A percentile compares a stretch with the other conserved stretches of the same genome.
Evolutionary conservation across 495 filamentous ascomycete species (phyloP).

Genomic region (Acidomyces sp.): DNA sequence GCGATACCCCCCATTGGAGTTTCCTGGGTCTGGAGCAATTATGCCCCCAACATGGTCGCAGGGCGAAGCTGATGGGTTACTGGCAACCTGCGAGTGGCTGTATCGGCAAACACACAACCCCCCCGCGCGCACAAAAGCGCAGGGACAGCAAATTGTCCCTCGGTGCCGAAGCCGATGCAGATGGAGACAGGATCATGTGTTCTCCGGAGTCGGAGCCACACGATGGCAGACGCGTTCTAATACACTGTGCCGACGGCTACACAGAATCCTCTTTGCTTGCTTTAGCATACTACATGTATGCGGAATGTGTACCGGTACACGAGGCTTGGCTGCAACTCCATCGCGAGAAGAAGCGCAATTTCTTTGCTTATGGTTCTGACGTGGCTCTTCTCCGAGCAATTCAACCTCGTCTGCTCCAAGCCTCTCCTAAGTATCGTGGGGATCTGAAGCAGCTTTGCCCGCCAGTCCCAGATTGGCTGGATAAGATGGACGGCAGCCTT

Average conservation of each 20-base stretch:
- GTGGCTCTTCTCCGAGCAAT: slow-evolving; percentile 64
- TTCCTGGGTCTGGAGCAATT: slow-evolving; percentile 86
- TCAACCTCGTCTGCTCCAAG: slow-evolving; percentile 56
- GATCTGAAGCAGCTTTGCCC: slow-evolving; percentile 13
- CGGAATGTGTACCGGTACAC: slow-evolving; percentile 63
- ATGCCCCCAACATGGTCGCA: slow-evolving; percentile 67
- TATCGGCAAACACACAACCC: slow-evolving; percentile 51
- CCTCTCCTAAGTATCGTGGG: slow-evolving; percentile 25
- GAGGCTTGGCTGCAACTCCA: slow-evolving; percentile 82
- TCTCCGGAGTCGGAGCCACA: slow-evolving; percentile 24
- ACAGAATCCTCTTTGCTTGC: slow-evolving; percentile 82
- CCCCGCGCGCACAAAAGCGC: slow-evolving; percentile 32
- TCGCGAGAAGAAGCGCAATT: slow-evolving; percentile 68
- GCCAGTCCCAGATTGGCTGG: slow-evolving; percentile 63
- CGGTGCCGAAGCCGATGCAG: slow-evolving; percentile 32
- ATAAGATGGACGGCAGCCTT: slow-evolving; percentile 74
- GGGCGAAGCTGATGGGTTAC: slow-evolving; percentile 64
- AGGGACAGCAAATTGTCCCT: slow-evolving; percentile 19
- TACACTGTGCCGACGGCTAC: slow-evolving; percentile 92
- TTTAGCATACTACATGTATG: slow-evolving; percentile 83
- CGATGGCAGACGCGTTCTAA: slow-evolving; percentile 50
- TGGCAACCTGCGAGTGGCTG: slow-evolving; percentile 81
- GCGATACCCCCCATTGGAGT: slow-evolving; percentile 57
- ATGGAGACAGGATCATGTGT: slow-evolving; percentile 41
- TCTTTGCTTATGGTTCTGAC: slow-evolving; percentile 89